Evolutionary conservation across 805 yeast genomes (phyloP), one percentile per base, ranked within the genome.

Genomic region (Nakazawaea pomicola): DNA sequence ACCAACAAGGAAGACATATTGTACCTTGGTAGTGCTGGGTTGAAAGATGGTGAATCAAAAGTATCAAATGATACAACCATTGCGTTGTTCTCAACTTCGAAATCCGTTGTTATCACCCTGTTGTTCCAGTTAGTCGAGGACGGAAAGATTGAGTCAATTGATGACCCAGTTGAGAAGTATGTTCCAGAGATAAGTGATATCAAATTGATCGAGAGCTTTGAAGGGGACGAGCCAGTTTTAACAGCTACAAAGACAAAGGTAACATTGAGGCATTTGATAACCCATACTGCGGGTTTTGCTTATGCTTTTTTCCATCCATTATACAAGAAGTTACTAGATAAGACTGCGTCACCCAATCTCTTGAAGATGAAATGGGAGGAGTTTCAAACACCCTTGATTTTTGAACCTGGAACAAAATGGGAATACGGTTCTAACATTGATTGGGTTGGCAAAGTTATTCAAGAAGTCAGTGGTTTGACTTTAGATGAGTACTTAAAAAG

Each of bases 281-380:
- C 63, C 2, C 70, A 66, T 43, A 65, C 70, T 5, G 55, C 68
- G 8, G 70, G 70, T 2, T 54, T 65, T n/a, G 57, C 58, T 15
- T 65, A 66, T 45, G 40, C 54, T 4, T 60, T 63, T 48, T 59
- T 59, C 50, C 46, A 46, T 46, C 52, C 46, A 3, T 43, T 46
- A 2, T 41, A 52, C 20, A 33, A 32, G 9, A 49, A 50, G 38
- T 28, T 41, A 7, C 34, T 45, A 42, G 45, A 48, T 23, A 29
- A 46, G 27, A 31, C 45, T 9, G 43, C 51, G 17, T 19, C 23
- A 6, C 46, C 48, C 19, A 45, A 47, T 23, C 45, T 50, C 14
- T 39, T 51, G 21, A 41, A 40, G 14, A 41, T 49, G n/a, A 39
- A 46, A 9, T 45, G 47, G 37, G 43, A 48, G 7, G 48, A 49